phyloP scores from a whole-genome alignment of 352 stramenopile species.

The Ophiocytium majus region DNA sequence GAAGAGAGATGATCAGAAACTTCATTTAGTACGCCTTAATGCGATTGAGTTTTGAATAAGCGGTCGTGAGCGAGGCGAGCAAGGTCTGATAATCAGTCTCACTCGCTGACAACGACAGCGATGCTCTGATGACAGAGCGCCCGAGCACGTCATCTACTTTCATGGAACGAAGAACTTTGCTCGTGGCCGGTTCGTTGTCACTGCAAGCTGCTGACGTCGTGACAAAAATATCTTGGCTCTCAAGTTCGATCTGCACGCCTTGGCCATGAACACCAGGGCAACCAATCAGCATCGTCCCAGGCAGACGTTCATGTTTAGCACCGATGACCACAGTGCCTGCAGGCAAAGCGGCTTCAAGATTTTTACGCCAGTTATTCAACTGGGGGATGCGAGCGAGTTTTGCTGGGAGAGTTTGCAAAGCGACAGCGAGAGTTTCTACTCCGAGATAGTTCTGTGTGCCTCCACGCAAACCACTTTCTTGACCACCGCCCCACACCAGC shows the following conservation, averaged over 20 bases:
- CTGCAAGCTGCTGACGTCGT: background rate
- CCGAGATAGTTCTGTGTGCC: slow-evolving; percentile 6
- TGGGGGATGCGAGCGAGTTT: background rate
- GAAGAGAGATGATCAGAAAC: no score
- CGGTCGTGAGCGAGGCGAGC: background rate
- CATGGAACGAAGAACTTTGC: background rate
- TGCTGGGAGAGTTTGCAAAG: background rate
- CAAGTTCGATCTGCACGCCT: slow-evolving; percentile 2
- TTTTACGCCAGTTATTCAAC: background rate
- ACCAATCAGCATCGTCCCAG: background rate
- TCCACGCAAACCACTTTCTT: background rate
- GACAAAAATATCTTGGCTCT: slow-evolving; percentile 5
- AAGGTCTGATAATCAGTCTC: background rate
- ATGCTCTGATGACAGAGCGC: background rate
- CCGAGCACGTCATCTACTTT: background rate
- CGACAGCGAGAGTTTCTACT: background rate
- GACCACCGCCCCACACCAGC: background rate
- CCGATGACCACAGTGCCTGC: background rate
- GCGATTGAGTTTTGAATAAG: no score
- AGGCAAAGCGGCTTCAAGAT: background rate
- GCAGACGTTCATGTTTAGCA: background rate
- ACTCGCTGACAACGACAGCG: background rate
- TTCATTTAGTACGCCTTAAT: no score
- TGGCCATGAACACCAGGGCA: slow-evolving; percentile 5
- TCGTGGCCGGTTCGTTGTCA: background rate